These are phyloP conservation scores for Helichrysum umbraculigerum DNA, from an alignment of 129 eudicot species.

Conservation along the genomic window DNA sequence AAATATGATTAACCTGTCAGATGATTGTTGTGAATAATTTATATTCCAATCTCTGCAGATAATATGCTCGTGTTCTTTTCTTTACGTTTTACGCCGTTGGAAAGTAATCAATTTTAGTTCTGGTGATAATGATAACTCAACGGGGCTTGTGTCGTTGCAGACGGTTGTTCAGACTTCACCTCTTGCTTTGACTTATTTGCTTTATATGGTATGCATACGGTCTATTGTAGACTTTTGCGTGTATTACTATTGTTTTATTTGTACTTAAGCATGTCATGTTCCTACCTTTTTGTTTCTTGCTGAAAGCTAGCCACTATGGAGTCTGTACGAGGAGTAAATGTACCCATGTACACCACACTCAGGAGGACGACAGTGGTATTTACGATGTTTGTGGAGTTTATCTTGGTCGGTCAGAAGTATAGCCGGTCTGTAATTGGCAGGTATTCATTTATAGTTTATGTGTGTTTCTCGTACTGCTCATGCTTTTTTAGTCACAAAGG, in stretches of 20 bases:
- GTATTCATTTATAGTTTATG: slow-evolving; percentile 37
- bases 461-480: slow-evolving; percentile 3
- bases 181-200: slow-evolving; percentile 84
- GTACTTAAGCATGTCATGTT: slow-evolving; percentile 14
- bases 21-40: slow-evolving; percentile 2
- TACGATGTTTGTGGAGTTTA: slow-evolving; percentile 86
- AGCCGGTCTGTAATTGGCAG: slow-evolving; percentile 70
- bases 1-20: neutral
- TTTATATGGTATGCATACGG: slow-evolving; percentile 74
- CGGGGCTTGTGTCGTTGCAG: slow-evolving; percentile 60
- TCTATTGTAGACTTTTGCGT: neutral
- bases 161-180: slow-evolving; percentile 72
- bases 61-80: slow-evolving; percentile 79
- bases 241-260: slow-evolving; percentile 11
- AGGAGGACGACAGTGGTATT: slow-evolving; percentile 96
- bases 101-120: slow-evolving; percentile 62
- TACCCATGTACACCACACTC: slow-evolving; percentile 96
- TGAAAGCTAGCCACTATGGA: slow-evolving; percentile 94
- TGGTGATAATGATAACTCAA: slow-evolving; percentile 55
- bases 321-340: slow-evolving; percentile 96
- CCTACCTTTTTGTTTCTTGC: slow-evolving; percentile 28
- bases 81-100: slow-evolving; percentile 62
- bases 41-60: slow-evolving; percentile 54
- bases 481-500: neutral
- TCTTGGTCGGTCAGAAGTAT: slow-evolving; percentile 76